Percentiles rank a stretch among this genome's conserved stretches.
These are phyloP conservation scores for Tulasnella sp. DNA, from an alignment of 768 basidiomycete genomes.

Conservation along the genomic window DNA sequence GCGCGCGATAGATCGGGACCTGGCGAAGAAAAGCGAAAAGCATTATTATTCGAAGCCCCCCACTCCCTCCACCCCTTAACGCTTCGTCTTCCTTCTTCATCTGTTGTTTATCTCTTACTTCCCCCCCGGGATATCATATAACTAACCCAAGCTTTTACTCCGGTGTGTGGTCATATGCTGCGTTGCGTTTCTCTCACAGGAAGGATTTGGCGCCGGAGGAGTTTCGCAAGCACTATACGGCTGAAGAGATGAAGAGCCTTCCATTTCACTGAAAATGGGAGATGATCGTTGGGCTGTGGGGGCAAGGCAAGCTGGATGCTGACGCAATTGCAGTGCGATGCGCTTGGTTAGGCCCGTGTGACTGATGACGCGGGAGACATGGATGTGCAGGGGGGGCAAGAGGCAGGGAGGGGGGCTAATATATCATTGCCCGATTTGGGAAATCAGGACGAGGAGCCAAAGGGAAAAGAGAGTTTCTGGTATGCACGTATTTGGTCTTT, in stretches of 20 bases:
- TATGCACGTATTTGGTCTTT: no score
- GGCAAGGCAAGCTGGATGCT: background rate
- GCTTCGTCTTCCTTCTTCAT: background rate
- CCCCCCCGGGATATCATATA: no score
- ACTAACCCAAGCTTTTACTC: background rate
- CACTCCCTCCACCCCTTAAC: background rate
- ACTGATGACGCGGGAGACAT: background rate
- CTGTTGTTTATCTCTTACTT: background rate
- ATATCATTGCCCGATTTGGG: background rate
- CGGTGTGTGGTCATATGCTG: no score
- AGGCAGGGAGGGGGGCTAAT: background rate
- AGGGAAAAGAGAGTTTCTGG: background rate
- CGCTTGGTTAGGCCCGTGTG: background rate
- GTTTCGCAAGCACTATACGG: constrained; percentile 9
- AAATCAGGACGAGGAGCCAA: background rate
- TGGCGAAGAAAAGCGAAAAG: no score
- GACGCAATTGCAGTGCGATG: no score
- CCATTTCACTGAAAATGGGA: background rate
- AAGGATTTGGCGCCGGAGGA: constrained; percentile 3
- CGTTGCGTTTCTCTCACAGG: background rate
- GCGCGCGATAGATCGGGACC: background rate
- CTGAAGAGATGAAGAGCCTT: constrained; percentile 8
- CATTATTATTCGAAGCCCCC: background rate
- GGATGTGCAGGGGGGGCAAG: background rate
- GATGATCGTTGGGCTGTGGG: background rate